Base-by-base conservation (phyloP, 371 early-diverging fungal species). In the Mortierella polycephala region DNA sequence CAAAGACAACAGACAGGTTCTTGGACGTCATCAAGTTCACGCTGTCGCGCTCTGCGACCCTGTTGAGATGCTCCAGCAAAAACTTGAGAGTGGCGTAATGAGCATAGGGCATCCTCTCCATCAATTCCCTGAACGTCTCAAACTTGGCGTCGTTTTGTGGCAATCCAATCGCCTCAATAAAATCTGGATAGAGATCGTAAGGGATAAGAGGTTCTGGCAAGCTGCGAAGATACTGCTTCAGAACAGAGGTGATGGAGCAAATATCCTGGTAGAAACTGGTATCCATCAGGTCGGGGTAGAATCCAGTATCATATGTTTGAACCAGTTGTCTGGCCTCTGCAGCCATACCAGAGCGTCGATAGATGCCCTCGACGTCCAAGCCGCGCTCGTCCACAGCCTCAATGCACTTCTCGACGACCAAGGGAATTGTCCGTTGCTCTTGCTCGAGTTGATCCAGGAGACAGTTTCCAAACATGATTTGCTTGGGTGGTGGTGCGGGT, bases 211-310 rank as follows among this genome's bases (percentile, higher is more conserved):
- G 99, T 62, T 95, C 92, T 0, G 98, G 97, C 77, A 98, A 64
- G 46, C 94, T 94, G 53, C 99, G 89, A 56, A 99, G 88, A 64
- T 96, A 99, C 76, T 96, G 97, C 80, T 97, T 98, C 65, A 99
- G 83, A n/a, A 99, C 89, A 64, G 96, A 95, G 7, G 99, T 97
- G 16, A 97, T 87, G 16, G 91, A 87, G 57, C 89, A 86, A 58
- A 92, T 90, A 70, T 90, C 91, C 71, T 87, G 86, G 61, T 86
- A 83, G 23, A 84, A 69, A 9, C 84, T 83, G 8, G 84, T 74
- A 57, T 88, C 85, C 55, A 81, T 83, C 18, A 93, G 62, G 65
- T 90, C 85, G 11, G 88, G 69, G 1, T 84, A 63, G 14, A 66
- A 56, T 12, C 81, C 81, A 50, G 62, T 56, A n/a, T 80, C 75